phyloP scores from a whole-genome alignment of 148 eudicot species.

The Vaccinium macrocarpon region DNA sequence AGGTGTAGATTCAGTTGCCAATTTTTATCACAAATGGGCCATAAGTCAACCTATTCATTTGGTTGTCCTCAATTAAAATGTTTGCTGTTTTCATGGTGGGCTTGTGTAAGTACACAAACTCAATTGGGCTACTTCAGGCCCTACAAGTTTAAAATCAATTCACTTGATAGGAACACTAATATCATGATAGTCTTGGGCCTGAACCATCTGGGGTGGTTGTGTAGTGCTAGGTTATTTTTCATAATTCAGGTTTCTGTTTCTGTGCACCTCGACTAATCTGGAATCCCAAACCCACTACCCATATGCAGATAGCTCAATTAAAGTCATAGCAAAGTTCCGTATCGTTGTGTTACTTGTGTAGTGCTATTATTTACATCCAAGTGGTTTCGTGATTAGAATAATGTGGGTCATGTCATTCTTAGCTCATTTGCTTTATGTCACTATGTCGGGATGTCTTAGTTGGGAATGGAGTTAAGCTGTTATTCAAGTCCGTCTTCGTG shows the following conservation, averaged over 20 bases:
- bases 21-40: background rate
- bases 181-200: background rate
- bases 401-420: background rate
- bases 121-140: constrained; percentile 3
- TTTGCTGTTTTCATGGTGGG: background rate
- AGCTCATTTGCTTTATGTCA: too few relatives aligned
- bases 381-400: background rate
- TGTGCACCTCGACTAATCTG: too few relatives aligned
- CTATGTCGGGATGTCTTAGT: too few relatives aligned
- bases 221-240: background rate
- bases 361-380: background rate
- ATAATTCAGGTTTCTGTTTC: too few relatives aligned
- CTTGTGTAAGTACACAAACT: background rate
- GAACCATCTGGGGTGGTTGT: background rate
- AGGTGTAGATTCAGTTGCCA: background rate
- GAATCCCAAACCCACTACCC: too few relatives aligned
- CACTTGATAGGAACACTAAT: background rate
- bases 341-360: background rate
- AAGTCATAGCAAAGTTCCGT: too few relatives aligned
- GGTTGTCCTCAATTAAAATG: too few relatives aligned
- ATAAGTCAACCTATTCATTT: background rate
- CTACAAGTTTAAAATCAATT: background rate
- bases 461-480: background rate
- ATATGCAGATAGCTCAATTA: too few relatives aligned
- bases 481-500: background rate